These are phyloP conservation scores for Imleria badia DNA, from an alignment of 768 basidiomycete species.

Conservation along the genomic window DNA sequence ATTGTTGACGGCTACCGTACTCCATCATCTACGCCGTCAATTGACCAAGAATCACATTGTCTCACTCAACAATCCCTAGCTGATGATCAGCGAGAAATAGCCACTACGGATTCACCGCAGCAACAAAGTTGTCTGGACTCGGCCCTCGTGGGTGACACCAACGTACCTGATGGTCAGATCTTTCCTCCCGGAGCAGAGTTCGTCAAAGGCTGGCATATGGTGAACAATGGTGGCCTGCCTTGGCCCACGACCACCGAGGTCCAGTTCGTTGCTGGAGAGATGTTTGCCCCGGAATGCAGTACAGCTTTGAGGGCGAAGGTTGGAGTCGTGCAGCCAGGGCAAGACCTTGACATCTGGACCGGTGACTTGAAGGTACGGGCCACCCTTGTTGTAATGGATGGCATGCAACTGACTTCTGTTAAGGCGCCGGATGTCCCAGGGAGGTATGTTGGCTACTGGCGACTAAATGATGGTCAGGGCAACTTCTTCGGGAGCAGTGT, in stretches of 20 bases:
- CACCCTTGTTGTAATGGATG: neutral
- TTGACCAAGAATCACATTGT: neutral
- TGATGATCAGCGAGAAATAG: neutral
- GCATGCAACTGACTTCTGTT: neutral
- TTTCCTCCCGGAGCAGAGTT: slow-evolving; percentile 87
- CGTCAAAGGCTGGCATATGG: slow-evolving; percentile 77
- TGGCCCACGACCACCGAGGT: slow-evolving; percentile 74
- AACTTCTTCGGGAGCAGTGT: slow-evolving; percentile 65
- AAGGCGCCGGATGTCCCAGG: slow-evolving; percentile 75
- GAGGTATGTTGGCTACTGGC: slow-evolving; percentile 77
- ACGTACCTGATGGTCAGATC: slow-evolving; percentile 70
- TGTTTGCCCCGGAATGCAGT: slow-evolving; percentile 42
- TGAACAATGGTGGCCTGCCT: slow-evolving; percentile 57
- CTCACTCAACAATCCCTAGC: neutral
- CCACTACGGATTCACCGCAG: neutral
- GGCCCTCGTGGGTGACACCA: slow-evolving; percentile 62
- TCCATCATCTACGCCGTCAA: slow-evolving; percentile 12
- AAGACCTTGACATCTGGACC: slow-evolving; percentile 63
- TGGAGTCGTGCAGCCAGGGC: slow-evolving; percentile 57
- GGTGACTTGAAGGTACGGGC: slow-evolving; percentile 67
- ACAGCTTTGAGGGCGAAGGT: slow-evolving; percentile 41
- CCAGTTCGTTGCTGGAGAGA: slow-evolving; percentile 68
- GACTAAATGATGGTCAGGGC: slow-evolving; percentile 57
- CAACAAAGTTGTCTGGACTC: slow-evolving; percentile 41
- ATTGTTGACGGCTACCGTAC: slow-evolving; percentile 32